phyloP scores from a whole-genome alignment of 495 filamentous ascomycete species.

The Cercophora scortea region DNA sequence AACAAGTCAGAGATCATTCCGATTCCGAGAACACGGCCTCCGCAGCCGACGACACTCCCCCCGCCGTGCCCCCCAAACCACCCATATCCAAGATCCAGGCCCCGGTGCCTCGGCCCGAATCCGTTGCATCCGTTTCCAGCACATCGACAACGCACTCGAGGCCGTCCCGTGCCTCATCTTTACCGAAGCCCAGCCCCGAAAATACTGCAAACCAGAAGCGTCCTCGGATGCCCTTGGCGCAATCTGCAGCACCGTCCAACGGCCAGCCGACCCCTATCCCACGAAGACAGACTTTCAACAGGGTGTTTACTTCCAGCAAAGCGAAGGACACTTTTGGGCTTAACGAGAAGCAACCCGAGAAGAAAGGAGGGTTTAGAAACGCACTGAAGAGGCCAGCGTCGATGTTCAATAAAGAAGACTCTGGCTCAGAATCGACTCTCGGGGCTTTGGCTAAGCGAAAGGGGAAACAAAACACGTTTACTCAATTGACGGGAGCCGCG shows the following conservation, averaged over 20 bases:
- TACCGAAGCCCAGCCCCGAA: slow-evolving; percentile 13
- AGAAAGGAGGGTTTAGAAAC: slow-evolving; percentile 23
- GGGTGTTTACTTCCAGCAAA: slow-evolving; percentile 14
- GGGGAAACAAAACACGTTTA: slow-evolving; percentile 6
- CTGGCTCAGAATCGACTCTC: slow-evolving; percentile 10
- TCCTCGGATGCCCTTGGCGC: slow-evolving; percentile 23
- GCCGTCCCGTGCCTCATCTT: slow-evolving; percentile 5
- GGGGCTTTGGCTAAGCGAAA: slow-evolving; percentile 13
- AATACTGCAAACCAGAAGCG: slow-evolving; percentile 40
- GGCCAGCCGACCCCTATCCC: slow-evolving; percentile 9
- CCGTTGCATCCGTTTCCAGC: slow-evolving; percentile 8
- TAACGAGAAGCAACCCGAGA: slow-evolving; percentile 13
- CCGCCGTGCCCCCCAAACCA: slow-evolving; percentile 18
- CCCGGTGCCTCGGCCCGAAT: slow-evolving; percentile 4
- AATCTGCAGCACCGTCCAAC: slow-evolving; percentile 7
- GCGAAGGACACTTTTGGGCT: not conserved
- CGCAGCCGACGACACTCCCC: slow-evolving; percentile 8
- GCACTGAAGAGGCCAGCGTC: slow-evolving; percentile 20
- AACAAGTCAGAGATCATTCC: slow-evolving; percentile 15
- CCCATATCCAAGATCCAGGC: not conserved
- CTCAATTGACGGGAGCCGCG: not conserved
- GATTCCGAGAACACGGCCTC: slow-evolving; percentile 5
- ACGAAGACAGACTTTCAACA: slow-evolving; percentile 19
- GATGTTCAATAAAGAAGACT: slow-evolving; percentile 22
- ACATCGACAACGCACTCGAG: slow-evolving; percentile 4